Base-by-base conservation (phyloP, 345 rosid species). In the Mercurialis annua region DNA sequence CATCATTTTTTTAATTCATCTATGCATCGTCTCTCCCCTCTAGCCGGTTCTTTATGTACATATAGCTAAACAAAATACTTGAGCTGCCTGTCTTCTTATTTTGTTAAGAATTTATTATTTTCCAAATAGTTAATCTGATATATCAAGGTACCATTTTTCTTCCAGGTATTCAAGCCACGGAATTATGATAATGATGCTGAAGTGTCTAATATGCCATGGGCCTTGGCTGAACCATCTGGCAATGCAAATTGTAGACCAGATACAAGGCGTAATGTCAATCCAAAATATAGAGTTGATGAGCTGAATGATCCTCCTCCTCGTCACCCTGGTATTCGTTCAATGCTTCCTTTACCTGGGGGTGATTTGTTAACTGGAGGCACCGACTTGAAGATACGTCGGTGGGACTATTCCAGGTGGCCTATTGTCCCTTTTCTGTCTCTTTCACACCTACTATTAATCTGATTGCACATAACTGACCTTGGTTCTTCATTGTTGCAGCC, bases 311-410 rank as follows among this genome's bases (percentile, higher is more conserved):
- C 95, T 71, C 85, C 95, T 76, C 78, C 92, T 49, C 90, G 89
- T 59, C 90, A 89, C 72, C 92, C 88, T 36, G 99, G 98, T 34
- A 80, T 87, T 66, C 96, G 93, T 50, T 76, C 96, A 34, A 76
- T 94, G 83, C 90, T 91, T 71, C 96, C 98, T 49, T 81, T 94
- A 73, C 96, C 99, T 33, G 93, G 98, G 21, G 98, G 99, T 36
- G 96, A 94, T 84, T 78, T 91, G 78, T 73, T 94, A 78, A 91
- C 99, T 15, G 99, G 92, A 74, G 92, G 98, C 63, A 89, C 96
- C 18, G 99, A 94, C 79, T 81, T 94, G 81, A 94, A 85, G 78
- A 91, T 91, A 56, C 92, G 96, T 64, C 85, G 96, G 44, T 94
- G 98, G 97, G 92, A 91, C 76, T 84, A 86, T 72, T 76, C 74